Percentiles rank a stretch among this genome's conserved stretches.
These are phyloP conservation scores for Magnaporthiopsis poae DNA, from an alignment of 2,329 filamentous ascomycete species.

Conservation along the genomic window DNA sequence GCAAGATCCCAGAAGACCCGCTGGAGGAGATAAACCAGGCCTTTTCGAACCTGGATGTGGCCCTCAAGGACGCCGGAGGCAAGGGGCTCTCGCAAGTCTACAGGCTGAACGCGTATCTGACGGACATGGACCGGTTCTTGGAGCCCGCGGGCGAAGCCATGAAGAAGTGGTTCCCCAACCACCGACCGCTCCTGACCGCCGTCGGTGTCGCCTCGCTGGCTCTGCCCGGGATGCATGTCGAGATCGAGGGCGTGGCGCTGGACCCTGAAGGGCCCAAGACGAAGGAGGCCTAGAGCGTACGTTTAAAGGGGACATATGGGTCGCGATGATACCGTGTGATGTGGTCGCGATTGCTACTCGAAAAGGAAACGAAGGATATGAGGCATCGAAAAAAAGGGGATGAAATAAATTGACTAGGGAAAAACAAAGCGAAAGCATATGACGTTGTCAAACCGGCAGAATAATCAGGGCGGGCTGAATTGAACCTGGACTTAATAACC, in stretches of 20 bases:
- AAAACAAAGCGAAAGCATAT: not conserved
- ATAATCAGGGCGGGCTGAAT: not conserved
- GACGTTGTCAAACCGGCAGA: not conserved
- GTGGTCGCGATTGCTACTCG: no score
- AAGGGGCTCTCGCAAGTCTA: conserved; percentile 21
- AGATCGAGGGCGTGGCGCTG: conserved; percentile 47
- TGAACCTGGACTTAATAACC: not conserved
- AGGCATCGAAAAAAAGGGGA: no score
- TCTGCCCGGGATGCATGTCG: conserved; percentile 42
- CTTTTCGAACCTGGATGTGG: conserved; percentile 42
- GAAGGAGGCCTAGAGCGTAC: no score
- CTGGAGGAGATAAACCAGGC: conserved; percentile 32
- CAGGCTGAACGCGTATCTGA: conserved; percentile 27
- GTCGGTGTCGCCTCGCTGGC: conserved; percentile 40
- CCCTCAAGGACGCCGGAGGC: conserved; percentile 38
- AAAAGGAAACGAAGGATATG: no score
- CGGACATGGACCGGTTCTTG: conserved; percentile 30
- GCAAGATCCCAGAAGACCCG: conserved; percentile 23
- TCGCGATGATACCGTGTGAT: no score
- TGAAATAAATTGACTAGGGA: not conserved
- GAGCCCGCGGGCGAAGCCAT: conserved; percentile 36
- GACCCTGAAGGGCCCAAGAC: conserved; percentile 24
- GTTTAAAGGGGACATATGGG: no score
- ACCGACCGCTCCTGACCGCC: conserved; percentile 44
- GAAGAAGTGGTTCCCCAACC: conserved; percentile 39